Conservation (phyloP, 129 eudicot genomes). For the Calendula officinalis region DNA sequence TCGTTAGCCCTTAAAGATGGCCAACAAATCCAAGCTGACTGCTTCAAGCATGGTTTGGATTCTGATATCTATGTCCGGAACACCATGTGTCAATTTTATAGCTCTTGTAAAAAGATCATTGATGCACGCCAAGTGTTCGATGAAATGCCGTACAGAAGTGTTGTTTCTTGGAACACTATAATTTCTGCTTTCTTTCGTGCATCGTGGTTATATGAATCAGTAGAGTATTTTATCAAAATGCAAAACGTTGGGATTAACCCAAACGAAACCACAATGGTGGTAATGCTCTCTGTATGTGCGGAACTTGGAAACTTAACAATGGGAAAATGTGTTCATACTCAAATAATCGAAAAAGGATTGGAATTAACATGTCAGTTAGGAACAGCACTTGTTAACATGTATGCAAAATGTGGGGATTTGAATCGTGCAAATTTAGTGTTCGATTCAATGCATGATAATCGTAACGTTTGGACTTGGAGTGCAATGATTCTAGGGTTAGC, state of each 20-base stretch:
- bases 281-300: slow-evolving; percentile 58
- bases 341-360: slow-evolving; percentile 40
- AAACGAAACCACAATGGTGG: slow-evolving; percentile 61
- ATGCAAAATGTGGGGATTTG: slow-evolving; percentile 61
- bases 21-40: slow-evolving; percentile 50
- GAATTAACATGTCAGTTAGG: slow-evolving; percentile 49
- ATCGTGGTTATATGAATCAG: slow-evolving; percentile 38
- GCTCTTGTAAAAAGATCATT: slow-evolving; percentile 44
- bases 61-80: slow-evolving; percentile 55
- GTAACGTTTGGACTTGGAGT: slow-evolving; percentile 78
- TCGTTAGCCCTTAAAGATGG: slow-evolving; percentile 48
- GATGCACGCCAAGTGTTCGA: slow-evolving; percentile 62
- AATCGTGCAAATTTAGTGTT: slow-evolving; percentile 49
- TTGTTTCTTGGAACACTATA: slow-evolving; percentile 77
- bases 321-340: slow-evolving; percentile 68
- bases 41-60: slow-evolving; percentile 49
- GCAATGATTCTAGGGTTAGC: slow-evolving; percentile 76
- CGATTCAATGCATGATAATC: slow-evolving; percentile 20
- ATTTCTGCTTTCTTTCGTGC: slow-evolving; percentile 44
- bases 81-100: slow-evolving; percentile 50
- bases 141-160: slow-evolving; percentile 48
- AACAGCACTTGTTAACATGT: slow-evolving; percentile 71
- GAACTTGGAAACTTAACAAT: slow-evolving; percentile 56
- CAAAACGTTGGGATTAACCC: slow-evolving; percentile 37
- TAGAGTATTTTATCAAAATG: slow-evolving; percentile 47